Base-by-base conservation (phyloP, 306 rosid species). In the Cucurbita moschata region DNA sequence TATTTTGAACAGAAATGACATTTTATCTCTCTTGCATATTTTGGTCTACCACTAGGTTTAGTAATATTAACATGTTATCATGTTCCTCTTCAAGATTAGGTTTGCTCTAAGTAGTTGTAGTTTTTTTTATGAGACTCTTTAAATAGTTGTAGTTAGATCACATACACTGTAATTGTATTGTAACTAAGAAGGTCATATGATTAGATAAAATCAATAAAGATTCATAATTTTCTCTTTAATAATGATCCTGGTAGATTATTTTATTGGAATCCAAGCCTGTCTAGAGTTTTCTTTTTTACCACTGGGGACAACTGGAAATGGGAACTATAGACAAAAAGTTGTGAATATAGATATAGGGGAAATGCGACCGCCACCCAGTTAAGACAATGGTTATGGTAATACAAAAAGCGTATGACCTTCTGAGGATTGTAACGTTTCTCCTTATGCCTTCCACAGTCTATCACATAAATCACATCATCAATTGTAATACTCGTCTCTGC, bases 401-500 rank as follows among this genome's bases (percentile, higher is more conserved):
- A 67, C 39, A 67, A 37, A 23, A 67, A 21, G 38, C 23, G 37
- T 47, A 12, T 44, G 19, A 75, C 97, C 97, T 93, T 93, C 23
- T 90, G 97, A 8, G 98, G 97, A 82, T 93, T 90, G 82, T 90
- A 93, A 35, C 98, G 98, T 75, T 87, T 90, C 86, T 93, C 97
- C 75, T 93, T 93, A 75, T 93, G 98, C 78, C 84, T 90, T 83
- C 98, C 98, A 77, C 89, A 86, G 83, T 93, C 97, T 67, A 90
- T 88, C 52, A 93, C 98, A 80, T 85, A 90, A 69, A 88, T 85
- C 81, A 90, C 98, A 81, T 93, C 98, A 80, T 93, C 94, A 76
- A 93, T 90, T 10, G 97, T 93, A 80, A 93, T 88, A 82, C 98
- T 93, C 68, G 98, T 93, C 87, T 93, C 98, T 75, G 98, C 98